Evolutionary conservation across 352 stramenopile genomes (phyloP).

Genomic region (Phytophthora litchii): DNA sequence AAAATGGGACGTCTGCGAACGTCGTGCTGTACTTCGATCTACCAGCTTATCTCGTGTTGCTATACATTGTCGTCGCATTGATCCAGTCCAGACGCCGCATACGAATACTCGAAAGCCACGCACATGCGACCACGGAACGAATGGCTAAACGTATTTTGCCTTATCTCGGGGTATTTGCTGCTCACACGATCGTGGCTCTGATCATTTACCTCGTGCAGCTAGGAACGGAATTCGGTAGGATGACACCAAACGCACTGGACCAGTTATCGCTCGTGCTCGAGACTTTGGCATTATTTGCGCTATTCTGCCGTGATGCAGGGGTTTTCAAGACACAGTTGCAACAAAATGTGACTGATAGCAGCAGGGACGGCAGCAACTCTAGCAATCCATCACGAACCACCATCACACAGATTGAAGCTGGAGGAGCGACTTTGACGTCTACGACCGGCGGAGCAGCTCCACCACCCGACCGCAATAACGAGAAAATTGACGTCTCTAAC

Average conservation of each 20-base stretch:
- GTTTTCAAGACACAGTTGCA: slow-evolving; percentile 45
- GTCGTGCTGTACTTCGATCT: slow-evolving; percentile 76
- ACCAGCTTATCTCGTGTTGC: slow-evolving; percentile 64
- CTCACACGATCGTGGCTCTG: slow-evolving; percentile 54
- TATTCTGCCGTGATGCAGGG: slow-evolving; percentile 77
- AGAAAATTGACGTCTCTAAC: slow-evolving; percentile 77
- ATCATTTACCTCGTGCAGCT: slow-evolving; percentile 61
- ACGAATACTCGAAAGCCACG: slow-evolving; percentile 73
- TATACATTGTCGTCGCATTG: slow-evolving; percentile 69
- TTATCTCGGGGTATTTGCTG: slow-evolving; percentile 72
- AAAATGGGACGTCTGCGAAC: slow-evolving; percentile 37
- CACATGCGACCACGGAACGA: slow-evolving; percentile 72
- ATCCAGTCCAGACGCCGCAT: slow-evolving; percentile 74
- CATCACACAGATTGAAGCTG: slow-evolving; percentile 39
- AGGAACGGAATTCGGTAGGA: slow-evolving; percentile 31
- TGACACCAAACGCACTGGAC: slow-evolving; percentile 65
- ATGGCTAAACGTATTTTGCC: slow-evolving; percentile 89
- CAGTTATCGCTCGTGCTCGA: slow-evolving; percentile 79
- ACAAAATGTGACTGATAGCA: slow-evolving; percentile 1
- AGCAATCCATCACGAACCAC: slow-evolving; percentile 21
- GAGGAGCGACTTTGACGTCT: slow-evolving; percentile 27
- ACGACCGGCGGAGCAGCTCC: slow-evolving; percentile 15
- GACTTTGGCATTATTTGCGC: slow-evolving; percentile 66
- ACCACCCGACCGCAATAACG: slow-evolving; percentile 13
- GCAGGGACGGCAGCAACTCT: slow-evolving; percentile 9